Base-by-base conservation (phyloP, 2,329 filamentous ascomycete species). In the Fusarium acutatum region DNA sequence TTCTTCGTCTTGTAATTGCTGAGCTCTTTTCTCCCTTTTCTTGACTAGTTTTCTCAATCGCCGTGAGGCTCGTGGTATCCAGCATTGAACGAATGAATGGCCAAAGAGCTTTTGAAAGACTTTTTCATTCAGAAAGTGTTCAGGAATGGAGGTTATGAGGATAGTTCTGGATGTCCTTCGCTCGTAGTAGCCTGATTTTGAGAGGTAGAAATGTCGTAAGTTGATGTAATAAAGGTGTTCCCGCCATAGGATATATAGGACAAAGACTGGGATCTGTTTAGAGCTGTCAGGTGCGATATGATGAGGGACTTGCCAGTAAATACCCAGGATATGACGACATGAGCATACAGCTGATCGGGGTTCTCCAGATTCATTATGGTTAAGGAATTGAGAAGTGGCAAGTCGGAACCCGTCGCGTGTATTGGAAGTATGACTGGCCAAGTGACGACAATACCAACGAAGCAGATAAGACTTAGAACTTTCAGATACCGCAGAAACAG, bases 131-230 rank as follows among this genome's bases (percentile, higher is more conserved):
- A 49, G 46, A n/a, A 5, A 49, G 3, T 30, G 14, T 17, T 49
- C 46, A 0, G 46, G 28, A 13, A 49, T 17, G 0, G 28, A 30
- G 0, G 20, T 49, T 0, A 49, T 2, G 0, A 49, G 46, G 10
- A 49, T n/a, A 9, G 46, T 49, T n/a, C 28, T 49, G 3, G 20
- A 49, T n/a, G 46, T 18, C 2, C 3, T 49, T 49, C 46, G 28
- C 6, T 49, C 28, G 14, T 30, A 30, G 10, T 49, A 49, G 2
- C 46, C 46, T n/a, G 46, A 49, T 18, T 49, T 4, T 17, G 46
- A 30, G 2, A 49, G 46, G 14, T 7, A 30, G 10, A 6, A 30
- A 5, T 30, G 28, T 17, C 46, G 46, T 6, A 49, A 9, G 46
- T 30, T 18, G 7, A 49, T 49, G 1, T 30, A 49, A 1, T 30